phyloP scores from a whole-genome alignment of 768 basidiomycete species.

The Crepidotus variabilis region DNA sequence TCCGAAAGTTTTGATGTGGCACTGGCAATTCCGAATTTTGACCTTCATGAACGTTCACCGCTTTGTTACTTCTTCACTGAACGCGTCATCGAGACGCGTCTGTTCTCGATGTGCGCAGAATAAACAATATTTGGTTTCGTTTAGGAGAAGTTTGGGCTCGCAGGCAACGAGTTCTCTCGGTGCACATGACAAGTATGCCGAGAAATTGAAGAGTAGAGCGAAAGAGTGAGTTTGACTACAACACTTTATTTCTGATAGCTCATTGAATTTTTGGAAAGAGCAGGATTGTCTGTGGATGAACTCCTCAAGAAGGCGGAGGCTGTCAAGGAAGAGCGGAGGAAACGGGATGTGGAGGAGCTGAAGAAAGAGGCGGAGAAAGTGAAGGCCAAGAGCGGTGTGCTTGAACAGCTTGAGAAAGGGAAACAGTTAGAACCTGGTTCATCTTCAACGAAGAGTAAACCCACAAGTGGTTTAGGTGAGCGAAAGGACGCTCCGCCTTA shows the following conservation, averaged over 20 bases:
- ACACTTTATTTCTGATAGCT: not conserved
- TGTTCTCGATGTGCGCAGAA: not conserved
- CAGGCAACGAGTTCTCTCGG: not conserved
- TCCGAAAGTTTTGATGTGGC: not conserved
- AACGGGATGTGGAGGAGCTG: constrained; percentile 2
- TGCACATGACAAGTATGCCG: not conserved
- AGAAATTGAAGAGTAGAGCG: not conserved
- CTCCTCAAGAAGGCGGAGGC: not conserved
- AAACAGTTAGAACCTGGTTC: not conserved
- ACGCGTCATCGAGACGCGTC: not conserved
- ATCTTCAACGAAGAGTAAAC: not conserved
- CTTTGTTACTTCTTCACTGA: not conserved
- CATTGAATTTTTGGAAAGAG: not conserved
- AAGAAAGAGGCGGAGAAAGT: not conserved
- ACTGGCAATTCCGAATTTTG: not conserved
- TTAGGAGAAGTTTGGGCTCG: not conserved
- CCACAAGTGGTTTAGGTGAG: constrained; percentile 3
- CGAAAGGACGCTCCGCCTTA: constrained; percentile 69
- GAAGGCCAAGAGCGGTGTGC: not conserved
- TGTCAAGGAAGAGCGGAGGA: constrained; percentile 1
- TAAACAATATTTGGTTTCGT: not conserved
- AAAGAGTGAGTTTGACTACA: not conserved
- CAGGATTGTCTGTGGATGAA: not conserved
- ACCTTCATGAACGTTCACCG: not conserved
- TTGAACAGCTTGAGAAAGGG: not conserved